A percentile compares a stretch with the other conserved stretches of the same genome.
Conservation (phyloP, 306 rosid species). For the Quercus alba region DNA sequence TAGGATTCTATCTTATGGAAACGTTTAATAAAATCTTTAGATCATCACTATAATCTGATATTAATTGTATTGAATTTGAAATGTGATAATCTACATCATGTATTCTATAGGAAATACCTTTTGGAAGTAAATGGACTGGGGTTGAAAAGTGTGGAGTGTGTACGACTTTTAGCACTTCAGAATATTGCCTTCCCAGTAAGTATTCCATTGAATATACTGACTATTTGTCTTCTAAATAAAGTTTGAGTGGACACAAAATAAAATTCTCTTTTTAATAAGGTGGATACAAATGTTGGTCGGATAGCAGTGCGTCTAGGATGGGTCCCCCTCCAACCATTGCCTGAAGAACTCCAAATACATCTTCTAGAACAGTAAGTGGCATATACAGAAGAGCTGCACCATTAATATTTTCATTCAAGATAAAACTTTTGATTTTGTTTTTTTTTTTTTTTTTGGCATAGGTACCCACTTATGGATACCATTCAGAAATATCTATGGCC, state of each 20-base stretch:
- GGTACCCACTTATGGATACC: constrained; percentile 53
- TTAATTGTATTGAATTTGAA: neutral
- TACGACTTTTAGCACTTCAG: constrained; percentile 62
- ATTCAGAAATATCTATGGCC: constrained; percentile 82
- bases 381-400: neutral
- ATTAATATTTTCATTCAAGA: neutral
- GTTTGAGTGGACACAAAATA: neutral
- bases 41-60: neutral
- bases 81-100: neutral
- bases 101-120: constrained; percentile 46
- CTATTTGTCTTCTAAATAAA: neutral
- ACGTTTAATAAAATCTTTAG: neutral
- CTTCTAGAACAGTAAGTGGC: constrained; percentile 49
- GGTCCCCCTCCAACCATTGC: constrained; percentile 75
- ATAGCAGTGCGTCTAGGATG: constrained; percentile 80
- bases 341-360: constrained; percentile 53
- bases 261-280: constrained; percentile 24
- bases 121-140: constrained; percentile 55
- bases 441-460: constrained; percentile 14
- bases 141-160: constrained; percentile 75
- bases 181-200: constrained; percentile 72
- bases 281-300: constrained; percentile 83
- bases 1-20: neutral
- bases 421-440: neutral
- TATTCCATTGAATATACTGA: neutral